Evolutionary conservation across 441 rosid genomes (phyloP), one percentile per base, ranked within the genome.

Genomic region (Eutrema salsugineum): DNA sequence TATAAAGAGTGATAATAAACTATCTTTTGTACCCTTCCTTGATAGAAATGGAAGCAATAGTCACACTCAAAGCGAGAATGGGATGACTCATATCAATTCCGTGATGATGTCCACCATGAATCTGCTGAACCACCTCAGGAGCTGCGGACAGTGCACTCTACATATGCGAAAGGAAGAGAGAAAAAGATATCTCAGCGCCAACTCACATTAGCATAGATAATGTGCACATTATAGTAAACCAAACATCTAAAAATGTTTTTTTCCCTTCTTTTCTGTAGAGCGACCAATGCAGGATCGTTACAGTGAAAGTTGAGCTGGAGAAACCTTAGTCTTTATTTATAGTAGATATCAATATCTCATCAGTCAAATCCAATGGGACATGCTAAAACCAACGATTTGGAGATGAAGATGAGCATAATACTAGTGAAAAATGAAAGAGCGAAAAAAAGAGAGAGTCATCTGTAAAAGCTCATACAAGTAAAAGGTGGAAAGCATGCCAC

Each of bases 401-500:
- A 58, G 11, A 8, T 20, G 36, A 11, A 16, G 27, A 24, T 24
- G 27, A 24, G 27, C 27, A 1, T 7, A 53, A 28, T 5, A n/a
- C 20, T 8, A 15, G 61, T 22, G 71, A 39, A 1, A 19, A 15
- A 36, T 35, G 11, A 14, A 36, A 64, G 20, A 46, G 38, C 7
- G 3, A 3, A 42, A 7, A 7, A 61, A 50, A 2, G 11, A 40
- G 40, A 53, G 40, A 68, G 54, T 55, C 10, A 63, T 38, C 39
- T 35, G 10, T 20, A 27, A 22, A 36, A 42, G 4, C 27, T 62
- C 82, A 67, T 87, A 94, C 98, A 69, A 66, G 51, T 67, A 92
- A 77, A 81, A 94, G 78, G 47, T 92, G 81, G 9, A 83, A 44
- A 70, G 98, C 89, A 89, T 92, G 98, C 94, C 91, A 94, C 12